Conservation (phyloP, 140 eudicot species). For the Cichorium intybus region DNA sequence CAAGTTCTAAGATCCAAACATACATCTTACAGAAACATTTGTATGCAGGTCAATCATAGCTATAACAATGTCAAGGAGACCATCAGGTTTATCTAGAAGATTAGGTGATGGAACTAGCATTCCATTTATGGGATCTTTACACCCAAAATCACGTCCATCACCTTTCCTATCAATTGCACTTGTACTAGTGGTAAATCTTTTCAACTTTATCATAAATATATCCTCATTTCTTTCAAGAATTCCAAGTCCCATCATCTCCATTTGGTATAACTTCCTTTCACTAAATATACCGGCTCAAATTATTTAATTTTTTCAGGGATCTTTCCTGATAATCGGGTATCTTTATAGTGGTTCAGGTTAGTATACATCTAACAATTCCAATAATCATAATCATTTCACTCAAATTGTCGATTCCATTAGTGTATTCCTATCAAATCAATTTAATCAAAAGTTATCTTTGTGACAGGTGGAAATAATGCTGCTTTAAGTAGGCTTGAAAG, state of each 20-base stretch:
- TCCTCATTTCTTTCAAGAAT: background rate
- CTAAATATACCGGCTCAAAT: background rate
- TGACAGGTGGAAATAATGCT: conserved; percentile 57
- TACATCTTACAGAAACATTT: no score
- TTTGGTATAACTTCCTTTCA: background rate
- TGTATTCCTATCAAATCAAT: background rate
- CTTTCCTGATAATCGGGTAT: conserved; percentile 72
- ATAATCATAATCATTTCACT: background rate
- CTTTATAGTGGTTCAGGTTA: conserved; percentile 72
- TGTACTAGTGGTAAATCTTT: conserved; percentile 53
- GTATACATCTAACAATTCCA: conserved; percentile 7
- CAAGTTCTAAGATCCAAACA: no score
- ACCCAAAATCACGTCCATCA: conserved; percentile 65
- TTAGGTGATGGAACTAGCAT: conserved; percentile 47
- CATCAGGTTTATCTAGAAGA: conserved; percentile 49
- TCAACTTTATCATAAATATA: background rate
- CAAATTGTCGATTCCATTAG: background rate
- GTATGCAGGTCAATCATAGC: conserved; percentile 18
- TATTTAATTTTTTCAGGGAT: conserved; percentile 50
- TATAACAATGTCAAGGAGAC: conserved; percentile 56
- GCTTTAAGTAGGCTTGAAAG: conserved; percentile 63
- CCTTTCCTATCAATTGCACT: conserved; percentile 61
- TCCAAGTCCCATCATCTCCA: background rate
- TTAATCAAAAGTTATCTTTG: background rate
- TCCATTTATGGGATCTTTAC: conserved; percentile 54